Evolutionary conservation across 2,329 filamentous ascomycete species (phyloP), one percentile per base, ranked within the genome.

Genomic region (Cryphonectria nitschkei): DNA sequence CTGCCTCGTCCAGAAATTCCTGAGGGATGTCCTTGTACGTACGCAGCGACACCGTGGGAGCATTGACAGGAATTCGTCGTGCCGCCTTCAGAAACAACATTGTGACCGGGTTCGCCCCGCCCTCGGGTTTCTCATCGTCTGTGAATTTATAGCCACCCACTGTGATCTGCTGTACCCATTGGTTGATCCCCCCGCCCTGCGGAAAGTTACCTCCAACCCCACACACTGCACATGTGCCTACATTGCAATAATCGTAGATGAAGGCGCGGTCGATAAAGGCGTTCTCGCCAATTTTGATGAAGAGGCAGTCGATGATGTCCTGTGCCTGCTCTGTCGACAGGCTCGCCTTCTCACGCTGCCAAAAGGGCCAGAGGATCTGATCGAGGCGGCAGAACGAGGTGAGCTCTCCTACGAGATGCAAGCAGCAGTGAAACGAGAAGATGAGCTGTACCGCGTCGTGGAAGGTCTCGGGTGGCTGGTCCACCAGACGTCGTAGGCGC

Each of bases 151-250:
- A 71, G 0, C 70, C 67, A n/a, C 70, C 70, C 26, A 71, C 70
- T 4, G 70, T 71, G 63, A 71, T 71, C 50, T 71, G 70, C 68
- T 71, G 70, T 11, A 58, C 58, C 70, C 70, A 71, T 60, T 71
- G 70, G 52, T 71, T 71, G 61, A 71, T 70, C 2, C 58, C 70
- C 29, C 68, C 70, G 11, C 67, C 67, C 41, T 70, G 70, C 0
- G 70, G 67, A 52, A 66, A 65, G 56, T 71, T 71, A 22, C 67
- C 68, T 19, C 70, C 67, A 22, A 41, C 3, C 2, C 67, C 70
- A 32, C 56, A 63, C 29, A 71, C 70, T 5, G 67, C 46, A n/a
- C 52, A 54, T 7, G 70, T 71, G 29, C 70, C 70, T 22, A 69
- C 37, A 19, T 68, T 65, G n/a, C 41, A 43, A 34, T 71, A 65